Percentiles rank a stretch among this genome's conserved stretches.
phyloP scores from a whole-genome alignment of 2,329 filamentous ascomycete genomes.

The Calonectria crousiana region DNA sequence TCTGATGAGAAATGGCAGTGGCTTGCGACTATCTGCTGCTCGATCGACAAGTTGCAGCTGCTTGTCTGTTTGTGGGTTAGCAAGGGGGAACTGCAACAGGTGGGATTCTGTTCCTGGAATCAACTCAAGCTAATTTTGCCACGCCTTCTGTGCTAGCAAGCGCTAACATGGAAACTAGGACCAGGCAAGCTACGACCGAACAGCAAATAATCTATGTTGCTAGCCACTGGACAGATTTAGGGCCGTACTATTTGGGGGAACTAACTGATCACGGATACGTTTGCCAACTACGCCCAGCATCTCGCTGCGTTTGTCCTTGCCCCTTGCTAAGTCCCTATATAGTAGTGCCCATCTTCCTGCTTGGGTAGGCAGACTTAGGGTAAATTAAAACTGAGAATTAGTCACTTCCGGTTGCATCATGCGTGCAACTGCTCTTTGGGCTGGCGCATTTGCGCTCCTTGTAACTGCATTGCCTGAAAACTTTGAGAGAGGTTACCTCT shows the following conservation, averaged over 20 bases:
- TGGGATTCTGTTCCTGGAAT: not conserved
- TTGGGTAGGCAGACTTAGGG: not conserved
- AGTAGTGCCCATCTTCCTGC: not conserved
- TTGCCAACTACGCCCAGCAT: not conserved
- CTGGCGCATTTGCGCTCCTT: not conserved
- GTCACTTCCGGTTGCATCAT: not conserved
- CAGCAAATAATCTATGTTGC: not conserved
- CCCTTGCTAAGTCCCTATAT: not conserved
- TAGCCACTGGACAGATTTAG: not conserved
- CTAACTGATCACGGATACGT: not conserved
- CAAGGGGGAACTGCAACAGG: not conserved
- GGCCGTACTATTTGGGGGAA: not conserved
- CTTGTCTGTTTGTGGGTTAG: not conserved
- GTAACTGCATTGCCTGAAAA: not conserved
- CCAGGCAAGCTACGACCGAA: not conserved
- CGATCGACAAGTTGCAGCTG: not conserved
- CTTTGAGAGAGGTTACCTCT: not conserved
- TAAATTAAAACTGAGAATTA: not conserved
- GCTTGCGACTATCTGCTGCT: not conserved
- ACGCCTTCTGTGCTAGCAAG: not conserved
- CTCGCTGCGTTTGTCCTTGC: not conserved
- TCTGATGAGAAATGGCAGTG: not conserved
- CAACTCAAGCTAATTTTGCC: not conserved
- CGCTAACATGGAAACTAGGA: not conserved
- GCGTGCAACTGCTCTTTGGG: not conserved